These are phyloP conservation scores for Thelephora ganbajun DNA, from an alignment of 768 basidiomycete genomes.

Conservation along the genomic window DNA sequence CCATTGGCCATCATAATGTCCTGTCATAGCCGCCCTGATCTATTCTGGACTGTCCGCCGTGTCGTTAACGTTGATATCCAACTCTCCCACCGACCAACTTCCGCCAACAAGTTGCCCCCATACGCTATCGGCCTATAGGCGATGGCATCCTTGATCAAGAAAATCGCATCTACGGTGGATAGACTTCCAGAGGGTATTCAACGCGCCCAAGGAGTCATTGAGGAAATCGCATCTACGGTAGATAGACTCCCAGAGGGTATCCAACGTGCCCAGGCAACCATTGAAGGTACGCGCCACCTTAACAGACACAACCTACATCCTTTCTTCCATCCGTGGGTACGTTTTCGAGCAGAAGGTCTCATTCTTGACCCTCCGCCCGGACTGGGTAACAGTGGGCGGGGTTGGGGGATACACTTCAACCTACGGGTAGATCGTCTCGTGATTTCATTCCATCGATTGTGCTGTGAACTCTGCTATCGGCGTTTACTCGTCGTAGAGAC, in stretches of 20 bases:
- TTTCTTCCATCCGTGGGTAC: neutral
- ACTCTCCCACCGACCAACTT: no score
- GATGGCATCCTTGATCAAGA: conserved; percentile 7
- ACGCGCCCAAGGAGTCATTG: conserved; percentile 21
- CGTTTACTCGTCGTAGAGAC: no score
- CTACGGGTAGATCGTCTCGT: no score
- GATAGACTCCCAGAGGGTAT: conserved; percentile 22
- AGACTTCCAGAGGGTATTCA: conserved; percentile 23
- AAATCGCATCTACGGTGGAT: conserved; percentile 2
- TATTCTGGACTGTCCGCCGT: no score
- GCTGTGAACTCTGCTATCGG: no score
- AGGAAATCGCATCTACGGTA: conserved; percentile 11
- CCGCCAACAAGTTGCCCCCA: neutral
- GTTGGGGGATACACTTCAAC: no score
- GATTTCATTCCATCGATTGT: no score
- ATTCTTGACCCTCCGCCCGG: neutral
- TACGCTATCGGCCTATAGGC: no score
- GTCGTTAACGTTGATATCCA: no score
- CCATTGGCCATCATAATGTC: no score
- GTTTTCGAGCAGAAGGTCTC: neutral
- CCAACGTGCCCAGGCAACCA: conserved; percentile 21
- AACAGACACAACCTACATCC: neutral
- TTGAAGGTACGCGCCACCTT: conserved; percentile 18
- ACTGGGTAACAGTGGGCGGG: no score
- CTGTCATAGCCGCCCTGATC: no score